Evolutionary conservation across 2,329 filamentous ascomycete species (phyloP).

Genomic region (Ceratocystis colombiana): DNA sequence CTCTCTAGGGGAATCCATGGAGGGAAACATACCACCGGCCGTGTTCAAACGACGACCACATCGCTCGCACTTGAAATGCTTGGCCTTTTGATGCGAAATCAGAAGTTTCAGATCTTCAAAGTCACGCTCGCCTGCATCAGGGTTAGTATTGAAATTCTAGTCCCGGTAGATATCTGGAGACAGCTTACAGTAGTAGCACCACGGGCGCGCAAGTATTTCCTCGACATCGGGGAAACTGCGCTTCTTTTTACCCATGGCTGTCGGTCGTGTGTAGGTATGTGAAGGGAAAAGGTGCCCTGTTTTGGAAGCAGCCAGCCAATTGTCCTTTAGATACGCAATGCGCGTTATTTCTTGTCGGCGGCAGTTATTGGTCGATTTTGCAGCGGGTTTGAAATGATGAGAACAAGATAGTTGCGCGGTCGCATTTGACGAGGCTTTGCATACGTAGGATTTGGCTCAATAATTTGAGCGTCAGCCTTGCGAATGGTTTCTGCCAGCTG

Average conservation of each 20-base stretch:
- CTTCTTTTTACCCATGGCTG: constrained; percentile 76
- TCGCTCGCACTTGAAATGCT: constrained; percentile 95
- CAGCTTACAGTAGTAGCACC: constrained; percentile 87
- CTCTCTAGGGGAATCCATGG: not conserved
- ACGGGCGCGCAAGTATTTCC: constrained; percentile 75
- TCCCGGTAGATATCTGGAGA: not conserved
- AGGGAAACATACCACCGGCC: constrained; percentile 61
- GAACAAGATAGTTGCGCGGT: not conserved
- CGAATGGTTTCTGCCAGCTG: not conserved
- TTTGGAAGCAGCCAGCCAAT: no score
- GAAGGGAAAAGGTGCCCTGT: not conserved
- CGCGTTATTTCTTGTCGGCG: not conserved
- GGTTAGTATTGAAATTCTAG: not conserved
- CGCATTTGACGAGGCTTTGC: constrained; percentile 11
- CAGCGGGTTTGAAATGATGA: not conserved
- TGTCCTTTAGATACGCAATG: not conserved
- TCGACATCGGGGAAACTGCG: constrained; percentile 76
- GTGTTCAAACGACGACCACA: constrained; percentile 85
- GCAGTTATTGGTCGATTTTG: not conserved
- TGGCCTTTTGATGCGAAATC: constrained; percentile 96
- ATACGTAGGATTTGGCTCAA: not conserved
- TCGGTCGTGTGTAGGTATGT: not conserved
- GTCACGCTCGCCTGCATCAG: constrained; percentile 64
- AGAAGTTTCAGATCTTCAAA: constrained; percentile 96
- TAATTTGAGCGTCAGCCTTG: constrained; percentile 5